phyloP scores from a whole-genome alignment of 2,329 filamentous ascomycete genomes.

The Epichloe uncinata region DNA sequence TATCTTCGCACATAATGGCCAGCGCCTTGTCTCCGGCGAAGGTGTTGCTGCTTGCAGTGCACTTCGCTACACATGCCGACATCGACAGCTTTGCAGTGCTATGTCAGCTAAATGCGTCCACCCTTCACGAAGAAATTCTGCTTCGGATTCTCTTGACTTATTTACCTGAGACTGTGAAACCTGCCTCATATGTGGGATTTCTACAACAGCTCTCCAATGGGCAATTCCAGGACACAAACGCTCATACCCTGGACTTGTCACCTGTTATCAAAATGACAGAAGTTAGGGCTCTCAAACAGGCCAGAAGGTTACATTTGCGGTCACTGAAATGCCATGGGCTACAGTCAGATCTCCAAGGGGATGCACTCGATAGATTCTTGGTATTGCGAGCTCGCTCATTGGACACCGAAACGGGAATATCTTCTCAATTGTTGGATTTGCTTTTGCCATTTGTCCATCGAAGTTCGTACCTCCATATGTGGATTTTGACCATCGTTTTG shows the following conservation, averaged over 20 bases:
- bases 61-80: conserved; percentile 54
- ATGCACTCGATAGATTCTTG: conserved; percentile 50
- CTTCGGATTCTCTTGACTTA: conserved; percentile 65
- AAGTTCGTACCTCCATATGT: conserved; percentile 46
- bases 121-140: conserved; percentile 50
- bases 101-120: conserved; percentile 38
- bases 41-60: conserved; percentile 58
- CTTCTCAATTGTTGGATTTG: conserved; percentile 54
- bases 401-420: conserved; percentile 57
- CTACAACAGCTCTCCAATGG: conserved; percentile 42
- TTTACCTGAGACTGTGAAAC: conserved; percentile 57
- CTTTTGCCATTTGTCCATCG: conserved; percentile 54
- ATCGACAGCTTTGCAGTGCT: conserved; percentile 48
- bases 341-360: conserved; percentile 33
- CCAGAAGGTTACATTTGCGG: conserved; percentile 48
- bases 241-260: conserved; percentile 39
- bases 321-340: conserved; percentile 39
- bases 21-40: conserved; percentile 48
- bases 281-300: conserved; percentile 49
- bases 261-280: conserved; percentile 45
- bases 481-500: conserved; percentile 56
- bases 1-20: not conserved
- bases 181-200: conserved; percentile 48
- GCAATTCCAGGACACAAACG: conserved; percentile 26
- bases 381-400: conserved; percentile 55